Percentiles rank a stretch among this genome's conserved stretches.
phyloP scores from a whole-genome alignment of 2,329 filamentous ascomycete genomes.

The Dothidotthia symphoricarpi region DNA sequence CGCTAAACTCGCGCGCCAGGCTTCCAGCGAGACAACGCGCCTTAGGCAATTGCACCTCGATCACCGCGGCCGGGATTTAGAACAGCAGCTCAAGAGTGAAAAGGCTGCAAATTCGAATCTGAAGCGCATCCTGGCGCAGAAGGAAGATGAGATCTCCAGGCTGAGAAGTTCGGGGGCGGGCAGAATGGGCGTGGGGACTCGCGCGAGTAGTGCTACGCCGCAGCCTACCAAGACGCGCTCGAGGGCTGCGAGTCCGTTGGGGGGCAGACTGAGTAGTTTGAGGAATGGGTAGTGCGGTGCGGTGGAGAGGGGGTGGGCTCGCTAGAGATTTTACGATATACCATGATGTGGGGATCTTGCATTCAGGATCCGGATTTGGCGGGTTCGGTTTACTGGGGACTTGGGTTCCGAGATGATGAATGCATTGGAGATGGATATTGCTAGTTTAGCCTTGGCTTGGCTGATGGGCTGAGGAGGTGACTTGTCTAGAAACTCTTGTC shows the following conservation, averaged over 20 bases:
- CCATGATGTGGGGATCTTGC: too few species aligned
- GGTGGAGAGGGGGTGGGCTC: not conserved
- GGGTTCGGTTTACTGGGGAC: too few species aligned
- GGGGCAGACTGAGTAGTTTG: constrained; percentile 23
- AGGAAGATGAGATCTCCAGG: constrained; percentile 25
- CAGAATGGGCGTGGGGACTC: constrained; percentile 27
- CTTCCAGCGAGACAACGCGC: constrained; percentile 17
- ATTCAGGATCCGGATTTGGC: too few species aligned
- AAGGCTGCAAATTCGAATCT: constrained; percentile 12
- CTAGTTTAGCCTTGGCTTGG: too few species aligned
- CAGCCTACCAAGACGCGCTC: constrained; percentile 24
- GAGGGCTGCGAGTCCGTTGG: constrained; percentile 31
- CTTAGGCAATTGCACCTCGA: constrained; percentile 21
- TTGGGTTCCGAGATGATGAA: too few species aligned
- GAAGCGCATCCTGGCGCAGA: constrained; percentile 16
- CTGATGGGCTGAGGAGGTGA: too few species aligned
- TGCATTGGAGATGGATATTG: too few species aligned
- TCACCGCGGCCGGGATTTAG: constrained; percentile 8
- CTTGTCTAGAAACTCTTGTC: too few species aligned
- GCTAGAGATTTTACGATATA: too few species aligned
- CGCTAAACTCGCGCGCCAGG: constrained; percentile 13
- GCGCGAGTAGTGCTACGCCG: constrained; percentile 31
- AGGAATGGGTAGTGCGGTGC: constrained; percentile 16
- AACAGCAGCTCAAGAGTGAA: constrained; percentile 7
- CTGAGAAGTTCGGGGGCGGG: constrained; percentile 17